phyloP scores from a whole-genome alignment of 2,329 filamentous ascomycete species.

The Colletotrichum viniferum region DNA sequence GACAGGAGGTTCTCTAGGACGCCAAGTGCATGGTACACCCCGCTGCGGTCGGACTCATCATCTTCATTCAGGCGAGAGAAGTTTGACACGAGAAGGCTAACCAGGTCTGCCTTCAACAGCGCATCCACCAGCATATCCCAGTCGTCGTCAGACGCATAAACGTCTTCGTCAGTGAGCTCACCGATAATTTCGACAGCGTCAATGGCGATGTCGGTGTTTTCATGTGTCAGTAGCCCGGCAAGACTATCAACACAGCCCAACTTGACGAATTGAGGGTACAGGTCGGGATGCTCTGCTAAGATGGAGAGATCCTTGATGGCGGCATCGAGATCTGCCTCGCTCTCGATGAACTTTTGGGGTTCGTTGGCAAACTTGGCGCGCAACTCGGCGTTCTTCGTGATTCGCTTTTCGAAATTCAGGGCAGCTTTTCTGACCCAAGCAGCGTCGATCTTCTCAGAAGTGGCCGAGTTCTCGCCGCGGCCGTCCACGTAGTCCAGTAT shows the following conservation, averaged over 20 bases:
- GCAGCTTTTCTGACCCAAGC: constrained; percentile 84
- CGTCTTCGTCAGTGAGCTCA: constrained; percentile 93
- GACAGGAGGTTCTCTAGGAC: constrained; percentile 88
- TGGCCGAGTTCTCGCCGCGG: constrained; percentile 38
- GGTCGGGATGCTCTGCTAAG: constrained; percentile 81
- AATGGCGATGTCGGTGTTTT: constrained; percentile 97
- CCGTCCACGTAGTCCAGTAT: constrained; percentile 86
- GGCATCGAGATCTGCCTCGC: constrained; percentile 87
- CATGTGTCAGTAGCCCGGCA: constrained; percentile 84
- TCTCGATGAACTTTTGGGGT: constrained; percentile 81
- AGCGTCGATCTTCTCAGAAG: constrained; percentile 78
- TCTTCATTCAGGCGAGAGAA: constrained; percentile 80
- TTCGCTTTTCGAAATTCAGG: constrained; percentile 86
- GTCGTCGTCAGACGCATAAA: constrained; percentile 77
- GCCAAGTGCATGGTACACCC: constrained; percentile 83
- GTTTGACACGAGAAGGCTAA: constrained; percentile 78
- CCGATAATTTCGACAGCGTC: constrained; percentile 86
- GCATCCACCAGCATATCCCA: constrained; percentile 79
- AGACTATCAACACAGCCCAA: constrained; percentile 75
- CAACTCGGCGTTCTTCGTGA: constrained; percentile 88
- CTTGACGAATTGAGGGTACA: constrained; percentile 81
- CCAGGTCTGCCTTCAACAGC: constrained; percentile 70
- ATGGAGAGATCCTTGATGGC: constrained; percentile 88
- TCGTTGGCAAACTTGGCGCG: constrained; percentile 83
- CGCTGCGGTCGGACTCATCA: constrained; percentile 74